These are phyloP conservation scores for Heterobasidion irregulare DNA, from an alignment of 1,284 basidiomycete species.

Conservation along the genomic window DNA sequence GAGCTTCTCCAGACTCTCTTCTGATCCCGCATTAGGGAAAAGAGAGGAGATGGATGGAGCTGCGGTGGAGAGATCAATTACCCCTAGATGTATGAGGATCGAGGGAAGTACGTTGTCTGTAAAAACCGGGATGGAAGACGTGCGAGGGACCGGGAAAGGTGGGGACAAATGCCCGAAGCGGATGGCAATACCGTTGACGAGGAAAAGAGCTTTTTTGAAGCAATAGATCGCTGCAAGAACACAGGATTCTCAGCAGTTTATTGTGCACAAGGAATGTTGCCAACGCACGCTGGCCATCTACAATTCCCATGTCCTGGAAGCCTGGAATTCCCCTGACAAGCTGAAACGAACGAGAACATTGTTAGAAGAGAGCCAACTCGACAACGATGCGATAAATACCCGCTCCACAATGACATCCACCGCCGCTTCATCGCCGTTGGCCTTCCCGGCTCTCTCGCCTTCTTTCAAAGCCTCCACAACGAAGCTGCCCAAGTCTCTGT, in stretches of 20 bases:
- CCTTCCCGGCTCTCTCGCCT: conserved; percentile 32
- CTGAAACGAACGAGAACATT: conserved; percentile 9
- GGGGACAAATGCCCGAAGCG: conserved; percentile 47
- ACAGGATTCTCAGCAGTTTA: neutral
- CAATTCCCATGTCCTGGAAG: conserved; percentile 64
- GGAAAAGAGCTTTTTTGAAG: conserved; percentile 85
- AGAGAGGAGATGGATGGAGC: conserved; percentile 26
- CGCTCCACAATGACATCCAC: conserved; percentile 59
- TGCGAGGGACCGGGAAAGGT: conserved; percentile 55
- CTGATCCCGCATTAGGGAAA: conserved; percentile 36
- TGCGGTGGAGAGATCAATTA: conserved; percentile 53
- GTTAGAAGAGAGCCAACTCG: conserved; percentile 3
- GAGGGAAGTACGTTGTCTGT: conserved; percentile 86
- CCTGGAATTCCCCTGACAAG: conserved; percentile 57
- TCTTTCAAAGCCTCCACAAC: conserved; percentile 58
- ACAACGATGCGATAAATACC: conserved; percentile 27
- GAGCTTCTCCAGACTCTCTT: conserved; percentile 29
- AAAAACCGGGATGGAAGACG: conserved; percentile 62
- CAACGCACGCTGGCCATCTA: conserved; percentile 54
- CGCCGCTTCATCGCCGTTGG: conserved; percentile 25
- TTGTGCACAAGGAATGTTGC: neutral
- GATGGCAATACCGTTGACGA: conserved; percentile 61
- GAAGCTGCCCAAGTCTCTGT: conserved; percentile 67
- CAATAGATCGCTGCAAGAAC: conserved; percentile 60
- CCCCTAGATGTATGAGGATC: conserved; percentile 68